Evolutionary conservation across 208 protist genomes (phyloP), one percentile per base, ranked within the genome.

Genomic region (Leishmania martiniquensis): DNA sequence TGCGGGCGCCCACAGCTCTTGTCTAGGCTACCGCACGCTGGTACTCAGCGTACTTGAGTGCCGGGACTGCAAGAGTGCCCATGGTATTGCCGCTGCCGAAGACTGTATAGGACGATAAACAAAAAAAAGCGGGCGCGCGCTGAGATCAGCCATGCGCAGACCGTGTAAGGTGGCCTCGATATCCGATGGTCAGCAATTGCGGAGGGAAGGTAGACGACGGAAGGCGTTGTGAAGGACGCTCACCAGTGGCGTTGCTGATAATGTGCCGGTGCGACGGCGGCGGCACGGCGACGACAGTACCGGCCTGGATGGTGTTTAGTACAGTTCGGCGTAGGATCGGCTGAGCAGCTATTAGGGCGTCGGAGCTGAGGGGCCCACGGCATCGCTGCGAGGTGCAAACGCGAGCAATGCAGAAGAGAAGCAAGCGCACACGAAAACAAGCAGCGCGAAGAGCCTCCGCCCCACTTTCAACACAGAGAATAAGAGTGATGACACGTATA

Each of bases 21-120:
- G 87, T 85, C 60, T 87, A 87, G 0, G 67, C 57, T 15, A 66
- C 59, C 9, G 76, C 47, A 6, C 44, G 76, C 7, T 67, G 51
- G 6, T 34, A 74, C 32, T 72, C 67, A 13, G 34, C 25, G 32
- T 32, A 66, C 25, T 55, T 76, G 15, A 75, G 51, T 1, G 29
- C 44, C 13, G 63, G 20, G 6, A 39, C 63, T 34, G 20, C 63
- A 25, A 47, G 22, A 68, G 63, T 5, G 6, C 22, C 47, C 20
- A 5, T 39, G 13, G 15, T n/a, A 15, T 10, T 20, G 29, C 34
- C 15, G 2, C 5, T 7, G 15, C 15, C 15, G 20, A 44, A 42
- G 34, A 20, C 9, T 29, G 66, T 32, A 20, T 17, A 70, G 2
- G 25, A 4, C 44, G 20, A 74, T 57, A 12, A 0, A n/a, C n/a